A percentile compares a stretch with the other conserved stretches of the same genome.
These are phyloP conservation scores for Vickermania ingenoplastis DNA, from an alignment of 208 protist genomes.

Conservation along the genomic window DNA sequence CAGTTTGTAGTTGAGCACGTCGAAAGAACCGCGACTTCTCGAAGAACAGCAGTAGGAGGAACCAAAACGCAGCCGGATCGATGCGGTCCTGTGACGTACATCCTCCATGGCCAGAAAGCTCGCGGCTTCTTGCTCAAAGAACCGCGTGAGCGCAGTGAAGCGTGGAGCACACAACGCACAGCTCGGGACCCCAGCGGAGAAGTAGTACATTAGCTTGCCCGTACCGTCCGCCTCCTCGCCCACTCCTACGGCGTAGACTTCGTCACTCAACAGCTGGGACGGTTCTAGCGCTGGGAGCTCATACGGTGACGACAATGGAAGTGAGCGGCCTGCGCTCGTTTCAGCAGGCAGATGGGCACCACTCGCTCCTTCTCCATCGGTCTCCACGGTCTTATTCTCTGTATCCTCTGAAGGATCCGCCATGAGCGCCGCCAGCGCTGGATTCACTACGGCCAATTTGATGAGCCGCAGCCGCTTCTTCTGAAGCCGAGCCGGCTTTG, in stretches of 20 bases:
- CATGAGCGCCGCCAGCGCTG: constrained; percentile 22
- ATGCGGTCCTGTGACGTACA: constrained; percentile 62
- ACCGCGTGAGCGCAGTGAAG: constrained; percentile 50
- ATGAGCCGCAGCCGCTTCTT: constrained; percentile 77
- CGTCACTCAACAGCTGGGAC: constrained; percentile 23
- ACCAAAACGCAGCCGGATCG: constrained; percentile 65
- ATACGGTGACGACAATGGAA: constrained; percentile 1
- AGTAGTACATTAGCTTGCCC: constrained; percentile 17
- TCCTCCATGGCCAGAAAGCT: constrained; percentile 62
- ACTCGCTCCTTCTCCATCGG: constrained; percentile 18
- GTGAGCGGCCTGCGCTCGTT: constrained; percentile 6
- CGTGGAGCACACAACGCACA: constrained; percentile 59
- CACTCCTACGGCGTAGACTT: constrained; percentile 40
- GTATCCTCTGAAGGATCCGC: constrained; percentile 10
- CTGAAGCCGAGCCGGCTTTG: constrained; percentile 78
- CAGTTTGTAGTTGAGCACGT: constrained; percentile 60
- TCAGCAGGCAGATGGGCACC: constrained; percentile 19
- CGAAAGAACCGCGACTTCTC: constrained; percentile 62
- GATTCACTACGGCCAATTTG: constrained; percentile 70
- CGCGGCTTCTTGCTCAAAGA: constrained; percentile 65
- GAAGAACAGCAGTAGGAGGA: constrained; percentile 77
- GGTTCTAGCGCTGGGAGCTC: constrained; percentile 13
- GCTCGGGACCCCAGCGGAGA: constrained; percentile 58
- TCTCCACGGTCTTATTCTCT: constrained; percentile 7
- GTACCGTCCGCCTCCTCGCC: constrained; percentile 23